These are phyloP conservation scores for Eutypella sp. DNA, from an alignment of 2,329 filamentous ascomycete genomes.

Conservation along the genomic window DNA sequence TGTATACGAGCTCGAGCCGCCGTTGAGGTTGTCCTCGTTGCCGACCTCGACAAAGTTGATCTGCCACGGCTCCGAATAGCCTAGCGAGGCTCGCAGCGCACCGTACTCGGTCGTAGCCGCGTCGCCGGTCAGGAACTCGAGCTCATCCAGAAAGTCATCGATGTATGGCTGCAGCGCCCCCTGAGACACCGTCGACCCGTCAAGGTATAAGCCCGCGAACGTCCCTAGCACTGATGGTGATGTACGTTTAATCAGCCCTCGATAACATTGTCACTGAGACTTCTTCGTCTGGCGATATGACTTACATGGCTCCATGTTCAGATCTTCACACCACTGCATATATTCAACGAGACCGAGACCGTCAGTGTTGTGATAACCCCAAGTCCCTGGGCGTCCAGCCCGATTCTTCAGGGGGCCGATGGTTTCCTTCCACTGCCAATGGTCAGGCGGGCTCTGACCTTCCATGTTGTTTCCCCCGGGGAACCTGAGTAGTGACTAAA, in stretches of 20 bases:
- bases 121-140: slow-evolving; percentile 58
- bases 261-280: no score
- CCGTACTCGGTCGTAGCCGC: slow-evolving; percentile 52
- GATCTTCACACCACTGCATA: slow-evolving; percentile 55
- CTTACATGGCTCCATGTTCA: slow-evolving; percentile 48
- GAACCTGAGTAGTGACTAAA: slow-evolving; percentile 53
- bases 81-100: slow-evolving; percentile 50
- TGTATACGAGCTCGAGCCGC: slow-evolving; percentile 39
- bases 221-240: slow-evolving; percentile 44
- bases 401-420: slow-evolving; percentile 50
- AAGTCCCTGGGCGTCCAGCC: slow-evolving; percentile 51
- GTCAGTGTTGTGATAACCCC: slow-evolving; percentile 58
- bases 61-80: slow-evolving; percentile 56
- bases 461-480: slow-evolving; percentile 62
- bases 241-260: not conserved
- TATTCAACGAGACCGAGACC: slow-evolving; percentile 60
- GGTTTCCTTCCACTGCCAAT: slow-evolving; percentile 50
- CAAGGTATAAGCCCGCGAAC: slow-evolving; percentile 52
- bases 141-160: slow-evolving; percentile 55
- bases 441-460: slow-evolving; percentile 36
- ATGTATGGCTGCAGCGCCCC: slow-evolving; percentile 51
- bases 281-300: no score
- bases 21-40: slow-evolving; percentile 61
- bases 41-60: slow-evolving; percentile 61
- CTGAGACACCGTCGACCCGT: slow-evolving; percentile 46